Evolutionary conservation across 441 rosid genomes (phyloP).

Genomic region (Jatropha podagrica): DNA sequence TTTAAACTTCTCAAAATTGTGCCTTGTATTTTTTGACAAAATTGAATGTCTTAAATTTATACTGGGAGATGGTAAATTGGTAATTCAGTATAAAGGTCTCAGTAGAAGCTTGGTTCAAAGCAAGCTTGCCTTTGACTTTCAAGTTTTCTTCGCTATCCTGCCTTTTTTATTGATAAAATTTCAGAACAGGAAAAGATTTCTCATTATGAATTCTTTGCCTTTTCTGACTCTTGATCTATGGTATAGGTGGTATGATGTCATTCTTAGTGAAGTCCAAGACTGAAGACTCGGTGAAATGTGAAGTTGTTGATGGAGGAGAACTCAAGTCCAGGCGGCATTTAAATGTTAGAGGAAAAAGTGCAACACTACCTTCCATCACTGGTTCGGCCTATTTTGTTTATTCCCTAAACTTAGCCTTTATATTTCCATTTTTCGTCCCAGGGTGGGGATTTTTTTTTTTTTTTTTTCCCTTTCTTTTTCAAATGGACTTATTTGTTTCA

Average conservation of each 20-base stretch:
- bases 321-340: constrained; percentile 96
- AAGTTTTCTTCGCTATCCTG: background rate
- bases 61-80: background rate
- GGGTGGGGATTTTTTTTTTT: background rate
- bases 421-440: background rate
- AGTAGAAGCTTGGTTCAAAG: background rate
- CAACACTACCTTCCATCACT: constrained; percentile 93
- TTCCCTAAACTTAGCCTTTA: background rate
- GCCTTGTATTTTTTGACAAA: background rate
- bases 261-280: constrained; percentile 88
- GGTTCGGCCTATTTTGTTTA: constrained; percentile 43
- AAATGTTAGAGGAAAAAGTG: constrained; percentile 97
- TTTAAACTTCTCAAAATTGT: background rate
- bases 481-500: constrained; percentile 12
- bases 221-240: constrained; percentile 24
- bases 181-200: constrained; percentile 2
- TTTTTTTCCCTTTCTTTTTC: background rate
- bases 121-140: background rate
- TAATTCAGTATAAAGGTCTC: background rate
- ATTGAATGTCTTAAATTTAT: background rate
- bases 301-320: constrained; percentile 98
- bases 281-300: constrained; percentile 89
- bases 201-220: background rate
- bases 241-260: constrained; percentile 98
- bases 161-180: background rate